A percentile compares a stretch with the other conserved stretches of the same genome.
These are phyloP conservation scores for Yamadazyma trypodendri DNA, from an alignment of 1,139 yeast species.

Conservation along the genomic window DNA sequence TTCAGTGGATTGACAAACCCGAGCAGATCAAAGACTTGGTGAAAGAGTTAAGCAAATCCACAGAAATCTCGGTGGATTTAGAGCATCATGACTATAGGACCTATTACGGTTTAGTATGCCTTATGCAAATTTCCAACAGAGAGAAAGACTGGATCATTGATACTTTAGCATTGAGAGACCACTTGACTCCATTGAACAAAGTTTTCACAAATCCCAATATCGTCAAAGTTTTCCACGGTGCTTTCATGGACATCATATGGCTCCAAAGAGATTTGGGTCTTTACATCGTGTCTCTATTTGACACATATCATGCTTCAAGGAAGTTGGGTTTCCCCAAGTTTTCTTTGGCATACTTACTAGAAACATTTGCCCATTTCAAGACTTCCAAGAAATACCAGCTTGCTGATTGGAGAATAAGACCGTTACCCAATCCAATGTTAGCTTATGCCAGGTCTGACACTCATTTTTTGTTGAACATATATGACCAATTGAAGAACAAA, in stretches of 20 bases:
- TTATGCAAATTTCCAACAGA: conserved; percentile 89
- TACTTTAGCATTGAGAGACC: conserved; percentile 71
- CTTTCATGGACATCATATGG: conserved; percentile 97
- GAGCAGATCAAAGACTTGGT: conserved; percentile 57
- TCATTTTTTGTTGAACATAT: conserved; percentile 81
- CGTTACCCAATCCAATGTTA: conserved; percentile 72
- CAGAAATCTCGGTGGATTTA: conserved; percentile 89
- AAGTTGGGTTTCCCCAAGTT: conserved; percentile 76
- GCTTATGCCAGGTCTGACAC: conserved; percentile 95
- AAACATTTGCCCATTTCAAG: conserved; percentile 75
- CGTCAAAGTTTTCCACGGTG: conserved; percentile 92
- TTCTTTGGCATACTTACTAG: conserved; percentile 81
- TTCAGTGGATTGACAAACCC: conserved; percentile 70
- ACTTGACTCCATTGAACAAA: conserved; percentile 63
- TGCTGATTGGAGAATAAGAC: conserved; percentile 96
- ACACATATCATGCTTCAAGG: conserved; percentile 87
- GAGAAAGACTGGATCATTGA: conserved; percentile 84
- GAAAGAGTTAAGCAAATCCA: conserved; percentile 43
- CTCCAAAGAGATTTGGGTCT: conserved; percentile 92
- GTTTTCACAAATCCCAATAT: conserved; percentile 80
- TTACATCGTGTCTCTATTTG: conserved; percentile 86
- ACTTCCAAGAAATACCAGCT: conserved; percentile 94
- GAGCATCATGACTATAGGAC: conserved; percentile 95
- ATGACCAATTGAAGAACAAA: conserved; percentile 68
- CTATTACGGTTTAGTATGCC: conserved; percentile 84